Evolutionary conservation across 257 asterid genomes (phyloP).

Genomic region (Paraleonurus japonicus): DNA sequence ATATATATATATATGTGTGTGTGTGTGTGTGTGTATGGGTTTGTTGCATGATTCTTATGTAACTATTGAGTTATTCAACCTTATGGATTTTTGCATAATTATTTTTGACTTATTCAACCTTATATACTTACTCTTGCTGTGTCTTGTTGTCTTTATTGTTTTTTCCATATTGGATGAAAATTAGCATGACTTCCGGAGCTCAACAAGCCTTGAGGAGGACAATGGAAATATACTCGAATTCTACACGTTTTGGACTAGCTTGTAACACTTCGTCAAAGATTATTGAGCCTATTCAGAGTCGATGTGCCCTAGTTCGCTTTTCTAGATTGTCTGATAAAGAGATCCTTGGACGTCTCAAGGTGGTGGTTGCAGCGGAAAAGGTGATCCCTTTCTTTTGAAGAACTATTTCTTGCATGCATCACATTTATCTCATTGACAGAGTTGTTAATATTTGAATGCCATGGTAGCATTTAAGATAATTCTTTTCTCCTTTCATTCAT

Average conservation of each 20-base stretch:
- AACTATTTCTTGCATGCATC: not conserved
- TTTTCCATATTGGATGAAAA: conserved; percentile 34
- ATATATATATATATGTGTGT: too few species aligned
- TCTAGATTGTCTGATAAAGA: conserved; percentile 91
- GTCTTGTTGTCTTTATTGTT: conserved; percentile 3
- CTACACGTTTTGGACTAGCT: conserved; percentile 97
- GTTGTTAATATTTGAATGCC: not conserved
- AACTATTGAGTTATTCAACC: not conserved
- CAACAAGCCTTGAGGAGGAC: conserved; percentile 99
- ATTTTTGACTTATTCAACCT: not conserved
- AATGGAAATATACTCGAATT: conserved; percentile 91
- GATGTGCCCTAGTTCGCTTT: conserved; percentile 94
- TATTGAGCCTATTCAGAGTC: conserved; percentile 95
- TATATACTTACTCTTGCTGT: conserved; percentile 2
- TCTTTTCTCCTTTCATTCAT: not conserved
- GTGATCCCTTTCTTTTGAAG: conserved; percentile 33
- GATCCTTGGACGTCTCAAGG: conserved; percentile 95
- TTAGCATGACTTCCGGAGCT: conserved; percentile 97
- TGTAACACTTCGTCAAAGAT: conserved; percentile 94
- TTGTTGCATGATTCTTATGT: conserved; percentile 15
- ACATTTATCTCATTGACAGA: not conserved
- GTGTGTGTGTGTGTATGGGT: too few species aligned
- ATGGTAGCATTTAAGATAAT: not conserved
- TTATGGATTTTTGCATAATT: conserved; percentile 5
- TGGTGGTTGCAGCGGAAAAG: conserved; percentile 91